Percentiles rank a stretch among this genome's conserved stretches.
phyloP scores from a whole-genome alignment of 2,329 filamentous ascomycete genomes.

The Fusarium burgessii region DNA sequence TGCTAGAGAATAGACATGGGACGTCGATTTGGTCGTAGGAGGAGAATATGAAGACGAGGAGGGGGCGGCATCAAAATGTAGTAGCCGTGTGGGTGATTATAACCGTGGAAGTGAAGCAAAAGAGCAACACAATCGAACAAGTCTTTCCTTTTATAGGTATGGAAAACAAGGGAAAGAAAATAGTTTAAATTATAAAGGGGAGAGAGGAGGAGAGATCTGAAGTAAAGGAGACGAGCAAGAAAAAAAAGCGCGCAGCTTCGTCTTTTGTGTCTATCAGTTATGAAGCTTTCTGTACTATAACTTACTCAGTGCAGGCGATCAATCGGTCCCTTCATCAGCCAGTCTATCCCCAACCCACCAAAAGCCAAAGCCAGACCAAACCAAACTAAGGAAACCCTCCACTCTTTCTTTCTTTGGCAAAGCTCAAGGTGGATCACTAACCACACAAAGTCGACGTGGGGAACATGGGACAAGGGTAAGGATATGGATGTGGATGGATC shows the following conservation, averaged over 20 bases:
- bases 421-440: conserved; percentile 30
- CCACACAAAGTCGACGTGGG: conserved; percentile 30
- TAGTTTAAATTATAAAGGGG: conserved; percentile 8
- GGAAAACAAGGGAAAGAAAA: conserved; percentile 9
- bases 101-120: conserved; percentile 23
- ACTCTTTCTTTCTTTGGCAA: conserved; percentile 16
- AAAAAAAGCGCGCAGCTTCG: conserved; percentile 46
- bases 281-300: conserved; percentile 41
- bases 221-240: conserved; percentile 27
- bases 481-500: conserved; percentile 22
- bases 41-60: conserved; percentile 28
- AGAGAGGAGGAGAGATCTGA: conserved; percentile 2
- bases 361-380: conserved; percentile 36
- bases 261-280: conserved; percentile 46
- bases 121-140: conserved; percentile 12
- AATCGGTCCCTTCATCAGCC: conserved; percentile 35
- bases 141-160: conserved; percentile 1
- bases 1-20: conserved; percentile 22
- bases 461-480: conserved; percentile 29
- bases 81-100: conserved; percentile 13
- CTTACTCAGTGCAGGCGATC: conserved; percentile 26
- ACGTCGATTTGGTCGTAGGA: conserved; percentile 34
- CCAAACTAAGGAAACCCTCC: conserved; percentile 35
- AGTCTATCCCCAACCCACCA: conserved; percentile 32
- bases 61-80: conserved; percentile 40